Conservation (phyloP, 1,284 basidiomycete species). For the Psilocybe mexicana region DNA sequence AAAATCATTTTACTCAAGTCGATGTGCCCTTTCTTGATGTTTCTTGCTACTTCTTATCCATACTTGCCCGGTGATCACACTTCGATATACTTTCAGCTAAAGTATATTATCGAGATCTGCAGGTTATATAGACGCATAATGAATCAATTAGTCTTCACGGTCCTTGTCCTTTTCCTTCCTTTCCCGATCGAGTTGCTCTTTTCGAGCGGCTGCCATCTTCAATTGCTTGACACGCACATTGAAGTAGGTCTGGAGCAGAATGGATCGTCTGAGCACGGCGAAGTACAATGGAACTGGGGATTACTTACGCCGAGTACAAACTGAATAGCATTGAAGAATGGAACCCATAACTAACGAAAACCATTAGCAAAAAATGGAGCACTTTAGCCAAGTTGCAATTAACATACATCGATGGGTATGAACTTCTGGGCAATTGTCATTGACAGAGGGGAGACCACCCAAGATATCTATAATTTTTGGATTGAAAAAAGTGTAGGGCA, state of each 20-base stretch:
- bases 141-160: constrained; percentile 19
- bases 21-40: no score
- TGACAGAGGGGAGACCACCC: constrained; percentile 74
- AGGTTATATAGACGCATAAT: no score
- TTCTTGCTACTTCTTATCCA: no score
- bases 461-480: constrained; percentile 51
- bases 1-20: background rate
- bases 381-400: background rate
- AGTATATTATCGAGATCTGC: no score
- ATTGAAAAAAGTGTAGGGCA: background rate
- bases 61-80: no score
- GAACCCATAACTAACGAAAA: constrained; percentile 63
- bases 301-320: constrained; percentile 62
- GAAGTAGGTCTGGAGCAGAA: constrained; percentile 62
- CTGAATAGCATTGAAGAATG: constrained; percentile 72
- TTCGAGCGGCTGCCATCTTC: constrained; percentile 53
- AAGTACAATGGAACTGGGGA: background rate
- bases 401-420: constrained; percentile 62
- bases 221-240: constrained; percentile 69
- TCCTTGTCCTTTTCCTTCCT: constrained; percentile 33
- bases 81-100: no score
- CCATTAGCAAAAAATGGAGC: background rate
- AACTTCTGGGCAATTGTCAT: constrained; percentile 76
- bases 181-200: constrained; percentile 48
- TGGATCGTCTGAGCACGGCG: constrained; percentile 6